A percentile compares a stretch with the other conserved stretches of the same genome.
Conservation (phyloP, 1,284 basidiomycete genomes). For the Leccinum pachyderme region DNA sequence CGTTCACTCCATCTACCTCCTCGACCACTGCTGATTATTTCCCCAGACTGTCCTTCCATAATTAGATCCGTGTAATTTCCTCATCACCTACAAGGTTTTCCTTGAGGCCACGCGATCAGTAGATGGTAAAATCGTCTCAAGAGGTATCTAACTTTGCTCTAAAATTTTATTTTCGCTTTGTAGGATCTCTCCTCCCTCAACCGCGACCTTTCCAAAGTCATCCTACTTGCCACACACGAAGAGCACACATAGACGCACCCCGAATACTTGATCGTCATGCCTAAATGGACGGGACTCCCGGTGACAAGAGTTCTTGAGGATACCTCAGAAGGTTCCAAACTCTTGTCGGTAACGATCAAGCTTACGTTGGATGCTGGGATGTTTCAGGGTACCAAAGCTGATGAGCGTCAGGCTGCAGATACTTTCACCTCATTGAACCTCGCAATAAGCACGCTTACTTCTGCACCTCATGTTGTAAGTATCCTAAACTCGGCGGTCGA, state of each 20-base stretch:
- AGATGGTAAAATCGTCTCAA: constrained; percentile 51
- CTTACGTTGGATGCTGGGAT: neutral
- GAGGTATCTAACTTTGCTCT: neutral
- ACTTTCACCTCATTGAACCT: neutral
- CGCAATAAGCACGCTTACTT: neutral
- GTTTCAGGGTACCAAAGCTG: neutral
- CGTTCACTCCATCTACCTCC: no score
- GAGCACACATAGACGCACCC: constrained; percentile 81
- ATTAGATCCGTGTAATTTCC: constrained; percentile 91
- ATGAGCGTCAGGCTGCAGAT: neutral
- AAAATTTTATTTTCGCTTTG: neutral
- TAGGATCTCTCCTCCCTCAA: constrained; percentile 91
- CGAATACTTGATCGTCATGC: constrained; percentile 85
- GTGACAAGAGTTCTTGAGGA: constrained; percentile 50
- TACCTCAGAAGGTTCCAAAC: neutral
- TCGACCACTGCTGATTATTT: neutral
- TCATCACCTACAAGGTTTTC: constrained; percentile 87
- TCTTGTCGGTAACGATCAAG: neutral
- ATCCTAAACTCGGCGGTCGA: neutral
- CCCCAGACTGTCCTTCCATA: constrained; percentile 79
- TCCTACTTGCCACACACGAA: constrained; percentile 86
- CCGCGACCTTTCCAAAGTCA: constrained; percentile 88
- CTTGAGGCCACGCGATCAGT: constrained; percentile 83
- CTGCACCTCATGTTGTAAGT: neutral
- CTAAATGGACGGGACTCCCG: constrained; percentile 81